Base-by-base conservation (phyloP, 1,284 basidiomycete genomes). In the Papiliotrema nemorosa region DNA sequence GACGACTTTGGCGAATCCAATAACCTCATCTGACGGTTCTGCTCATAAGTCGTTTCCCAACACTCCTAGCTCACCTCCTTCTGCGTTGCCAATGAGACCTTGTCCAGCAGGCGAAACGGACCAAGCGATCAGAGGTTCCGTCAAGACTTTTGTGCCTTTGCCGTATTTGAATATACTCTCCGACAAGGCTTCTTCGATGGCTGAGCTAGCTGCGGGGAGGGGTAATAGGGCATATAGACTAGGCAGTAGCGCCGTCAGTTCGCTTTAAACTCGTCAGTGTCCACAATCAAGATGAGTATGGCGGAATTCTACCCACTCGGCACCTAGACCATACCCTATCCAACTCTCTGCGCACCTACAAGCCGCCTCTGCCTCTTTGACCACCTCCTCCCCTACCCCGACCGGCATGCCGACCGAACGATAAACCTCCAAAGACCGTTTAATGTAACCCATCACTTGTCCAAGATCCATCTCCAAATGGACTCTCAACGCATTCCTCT, bases 121-220 rank as follows among this genome's bases (percentile, higher is more conserved):
- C 87, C 88, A 93, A 2, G 84, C 74, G 20, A 93, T 75, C 7
- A 93, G 73, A 1, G 90, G 90, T 64, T 91, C 87, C 0, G 89
- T 90, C 26, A 91, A 78, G 3, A 84, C 80, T 56, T 81, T 81
- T 12, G 79, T 79, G 0, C 85, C 88, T 5, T 84, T 80, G 1
- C 88, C 87, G 55, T 83, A 82, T 1, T 83, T 78, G 44, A 90
- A 78, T 1, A 86, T 78, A 0, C 88, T 88, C 46, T 82, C 81
- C 0, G 82, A 80, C 57, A 90, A 79, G 45, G 91, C 80, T 60
- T 91, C 88, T 65, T 87, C 83, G 4, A 93, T 67, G 0, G 84
- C 81, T 36, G 87, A 84, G 0, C 84, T 85, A 0, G 84, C 81
- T 0, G 83, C 78, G 2, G 83, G 81, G 37, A 82, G 77, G 5